These are phyloP conservation scores for Neospora caninum DNA, from an alignment of 169 alveolate species.

Conservation along the genomic window DNA sequence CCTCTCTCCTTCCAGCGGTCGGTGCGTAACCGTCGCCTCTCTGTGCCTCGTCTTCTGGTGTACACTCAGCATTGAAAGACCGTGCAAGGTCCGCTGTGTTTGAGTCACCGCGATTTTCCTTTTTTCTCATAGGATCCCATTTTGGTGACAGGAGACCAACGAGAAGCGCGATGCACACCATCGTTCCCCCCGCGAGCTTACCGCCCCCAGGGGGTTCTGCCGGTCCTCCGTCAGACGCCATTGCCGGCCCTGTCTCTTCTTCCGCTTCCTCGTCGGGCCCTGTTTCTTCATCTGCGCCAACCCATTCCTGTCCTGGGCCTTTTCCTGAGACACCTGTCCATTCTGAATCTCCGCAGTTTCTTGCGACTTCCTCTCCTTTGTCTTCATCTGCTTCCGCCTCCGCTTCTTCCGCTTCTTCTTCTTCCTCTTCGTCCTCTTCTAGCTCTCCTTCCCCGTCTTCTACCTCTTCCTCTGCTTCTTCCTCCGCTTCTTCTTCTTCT, in stretches of 20 bases:
- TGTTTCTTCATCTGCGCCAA: neutral
- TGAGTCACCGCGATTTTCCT: neutral
- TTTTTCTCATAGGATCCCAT: neutral
- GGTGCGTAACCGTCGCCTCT: too few relatives aligned
- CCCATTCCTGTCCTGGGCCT: neutral
- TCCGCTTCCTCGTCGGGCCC: neutral
- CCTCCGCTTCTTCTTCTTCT: neutral
- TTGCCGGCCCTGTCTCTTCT: neutral
- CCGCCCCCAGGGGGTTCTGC: neutral
- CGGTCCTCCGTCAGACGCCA: neutral
- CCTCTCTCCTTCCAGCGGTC: too few relatives aligned
- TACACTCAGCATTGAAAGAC: too few relatives aligned
- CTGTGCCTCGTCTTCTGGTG: too few relatives aligned
- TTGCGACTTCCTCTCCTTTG: neutral
- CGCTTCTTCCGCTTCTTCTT: neutral
- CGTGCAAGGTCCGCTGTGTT: too few relatives aligned
- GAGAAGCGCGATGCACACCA: neutral
- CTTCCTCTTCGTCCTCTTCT: neutral
- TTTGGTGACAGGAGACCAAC: too few relatives aligned
- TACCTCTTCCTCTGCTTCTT: neutral
- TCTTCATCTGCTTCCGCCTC: neutral
- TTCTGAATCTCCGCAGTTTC: neutral
- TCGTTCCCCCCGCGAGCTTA: neutral
- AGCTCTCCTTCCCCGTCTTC: neutral
- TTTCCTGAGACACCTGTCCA: neutral